Evolutionary conservation across 495 filamentous ascomycete species (phyloP), one percentile per base, ranked within the genome.

Genomic region (Pyronema domesticum): DNA sequence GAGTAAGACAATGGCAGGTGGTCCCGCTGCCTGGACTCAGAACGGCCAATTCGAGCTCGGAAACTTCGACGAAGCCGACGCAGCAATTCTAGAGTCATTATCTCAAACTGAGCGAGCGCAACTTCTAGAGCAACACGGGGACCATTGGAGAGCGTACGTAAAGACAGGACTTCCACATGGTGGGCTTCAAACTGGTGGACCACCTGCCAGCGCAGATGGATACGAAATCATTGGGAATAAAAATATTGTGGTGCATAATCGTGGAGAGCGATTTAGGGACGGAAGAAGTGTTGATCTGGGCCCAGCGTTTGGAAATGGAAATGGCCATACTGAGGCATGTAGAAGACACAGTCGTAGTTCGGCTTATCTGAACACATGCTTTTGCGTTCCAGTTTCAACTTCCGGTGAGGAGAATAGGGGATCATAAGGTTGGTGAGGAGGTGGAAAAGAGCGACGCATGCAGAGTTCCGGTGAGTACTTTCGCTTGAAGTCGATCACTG

Each of bases 111-210:
- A 43, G 13, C 15, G 55, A 30, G 57, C 55, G n/a, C 56, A 36
- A 15, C 55, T 51, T 8, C 37, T 51, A 37, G 34, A n/a, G 35
- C 5, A 14, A 7, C 13, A 7, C 8, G 44, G 34, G 17, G 37
- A 44, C 13, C 44, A 48, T 3, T 14, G 19, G 15, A 23, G 14
- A 18, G 60, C 63, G 17, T 63, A 59, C 11, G 49, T 63, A 17
- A 3, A 57, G 9, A 63, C 60, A 0, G 56, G 60, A 3, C 43
- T 45, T 9, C 39, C 46, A 9, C 60, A 63, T n/a, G 60, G 60
- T 14, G 60, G 60, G 7, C 62, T 63, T 34, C 60, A 60, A 0
- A 52, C 42, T 7, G 60, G 60, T 23, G 60, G 60, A 8, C 60
- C 60, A 3, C 37, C 3, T 10, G 52, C 39, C 8, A 34, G 54